These are phyloP conservation scores for Diphasiastrum complanatum DNA, from an alignment of 83 land plant species.

Conservation along the genomic window DNA sequence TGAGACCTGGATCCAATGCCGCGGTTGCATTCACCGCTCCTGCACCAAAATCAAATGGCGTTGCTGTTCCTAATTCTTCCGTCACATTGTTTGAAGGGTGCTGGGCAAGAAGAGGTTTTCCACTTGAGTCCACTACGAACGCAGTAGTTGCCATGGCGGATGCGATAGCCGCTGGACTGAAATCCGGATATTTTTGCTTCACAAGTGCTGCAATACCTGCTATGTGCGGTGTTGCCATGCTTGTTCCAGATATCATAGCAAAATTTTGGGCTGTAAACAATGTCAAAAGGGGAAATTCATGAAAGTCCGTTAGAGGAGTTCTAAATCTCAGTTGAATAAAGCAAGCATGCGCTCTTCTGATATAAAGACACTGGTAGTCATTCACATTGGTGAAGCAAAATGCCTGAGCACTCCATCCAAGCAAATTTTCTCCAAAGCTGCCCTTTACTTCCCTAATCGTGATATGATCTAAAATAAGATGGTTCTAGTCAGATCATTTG, in stretches of 20 bases:
- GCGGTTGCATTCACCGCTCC: slow-evolving; percentile 6
- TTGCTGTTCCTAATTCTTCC: background rate
- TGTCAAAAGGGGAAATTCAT: too few species aligned
- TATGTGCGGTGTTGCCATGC: slow-evolving; percentile 14
- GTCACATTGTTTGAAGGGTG: slow-evolving; percentile 10
- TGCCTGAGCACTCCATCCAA: too few species aligned
- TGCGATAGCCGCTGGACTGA: slow-evolving; percentile 4
- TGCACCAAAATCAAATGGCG: slow-evolving; percentile 6
- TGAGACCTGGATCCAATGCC: slow-evolving; percentile 8
- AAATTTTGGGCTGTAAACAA: too few species aligned
- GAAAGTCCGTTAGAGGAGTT: too few species aligned
- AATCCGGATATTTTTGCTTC: background rate
- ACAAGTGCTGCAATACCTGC: slow-evolving; percentile 11
- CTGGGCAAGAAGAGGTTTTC: slow-evolving; percentile 7
- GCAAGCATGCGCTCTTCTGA: too few species aligned
- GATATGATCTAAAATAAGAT: slow-evolving; percentile 9
- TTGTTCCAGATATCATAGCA: too few species aligned
- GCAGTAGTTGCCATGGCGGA: slow-evolving; percentile 11
- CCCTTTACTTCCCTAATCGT: too few species aligned
- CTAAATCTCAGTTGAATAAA: too few species aligned
- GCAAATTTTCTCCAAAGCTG: too few species aligned
- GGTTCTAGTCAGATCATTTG: too few species aligned
- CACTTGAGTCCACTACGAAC: background rate
- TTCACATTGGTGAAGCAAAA: too few species aligned
- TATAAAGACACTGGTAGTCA: too few species aligned